Evolutionary conservation across 305 asterid species (phyloP), one percentile per base, ranked within the genome.

Genomic region (Striga hermonthica): DNA sequence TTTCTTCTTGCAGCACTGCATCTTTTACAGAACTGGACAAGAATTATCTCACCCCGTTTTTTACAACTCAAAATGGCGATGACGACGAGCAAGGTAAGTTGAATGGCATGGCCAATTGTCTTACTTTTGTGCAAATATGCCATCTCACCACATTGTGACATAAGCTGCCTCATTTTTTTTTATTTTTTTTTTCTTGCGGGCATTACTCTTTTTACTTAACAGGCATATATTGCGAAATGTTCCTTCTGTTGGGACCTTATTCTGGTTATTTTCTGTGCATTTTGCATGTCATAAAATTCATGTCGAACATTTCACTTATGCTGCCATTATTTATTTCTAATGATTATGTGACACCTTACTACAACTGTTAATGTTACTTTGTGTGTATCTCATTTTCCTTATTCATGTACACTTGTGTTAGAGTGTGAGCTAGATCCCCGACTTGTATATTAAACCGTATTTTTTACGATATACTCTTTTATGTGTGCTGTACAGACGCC

Each of bases 31-130:
- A 91, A 67, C 58, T 94, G 65, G 99, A 94, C 68, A 88, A 76
- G 85, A 91, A 94, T 84, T 94, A 88, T 83, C 95, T 94, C 56
- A 94, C 99, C 63, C 99, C 98, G 10, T 90, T 94, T 81, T 94
- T 94, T 66, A 94, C 98, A 34, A 72, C 81, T 73, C 99, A 93
- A 75, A 76, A 76, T 64, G 95, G 89, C 55, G 95, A 88, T 60
- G 97, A 88, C 60, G 97, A 87, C 9, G 97, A 84, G 57, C 73
- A 72, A 12, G 98, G 95, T 88, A 82, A 78, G 88, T 70, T 74
- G 45, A 59, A 56, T 67, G 14, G 67, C 63, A 59, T 44, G 45
- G 65, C 36, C 49, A 63, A 39, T 57, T 15, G 44, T 35, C 28
- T 22, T 53, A 22, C 31, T 22, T 53, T 66, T 13, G 45, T 50